Conservation (phyloP, 768 basidiomycete species). For the Rhodotorula graminis region DNA sequence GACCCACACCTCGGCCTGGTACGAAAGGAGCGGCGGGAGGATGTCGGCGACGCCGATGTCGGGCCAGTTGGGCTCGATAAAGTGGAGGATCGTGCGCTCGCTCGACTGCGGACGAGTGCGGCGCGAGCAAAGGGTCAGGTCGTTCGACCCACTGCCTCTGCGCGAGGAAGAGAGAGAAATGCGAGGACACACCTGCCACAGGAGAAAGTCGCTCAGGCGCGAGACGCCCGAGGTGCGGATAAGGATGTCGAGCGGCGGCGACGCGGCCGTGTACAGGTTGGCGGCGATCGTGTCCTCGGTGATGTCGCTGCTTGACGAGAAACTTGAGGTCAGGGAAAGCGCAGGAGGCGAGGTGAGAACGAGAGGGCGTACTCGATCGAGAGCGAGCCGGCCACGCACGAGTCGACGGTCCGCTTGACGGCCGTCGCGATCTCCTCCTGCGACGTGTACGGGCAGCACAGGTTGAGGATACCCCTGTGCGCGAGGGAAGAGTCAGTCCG, state of each 20-base stretch:
- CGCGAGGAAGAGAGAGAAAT: not conserved
- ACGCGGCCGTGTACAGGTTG: conserved; percentile 59
- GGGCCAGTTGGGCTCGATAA: conserved; percentile 81
- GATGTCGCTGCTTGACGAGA: conserved; percentile 50
- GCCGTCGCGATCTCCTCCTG: conserved; percentile 86
- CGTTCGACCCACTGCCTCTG: too few species aligned
- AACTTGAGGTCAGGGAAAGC: not conserved
- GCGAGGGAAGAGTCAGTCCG: too few species aligned
- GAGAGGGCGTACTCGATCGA: not conserved
- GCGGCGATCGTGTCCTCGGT: conserved; percentile 65
- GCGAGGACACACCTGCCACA: conserved; percentile 74
- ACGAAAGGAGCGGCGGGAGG: conserved; percentile 78
- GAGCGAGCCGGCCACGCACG: not conserved
- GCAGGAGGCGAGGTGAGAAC: not conserved
- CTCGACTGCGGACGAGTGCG: conserved; percentile 56
- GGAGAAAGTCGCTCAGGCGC: conserved; percentile 78
- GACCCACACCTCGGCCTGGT: conserved; percentile 54
- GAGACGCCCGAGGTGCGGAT: conserved; percentile 87
- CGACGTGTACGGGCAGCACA: conserved; percentile 88
- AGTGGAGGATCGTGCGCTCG: conserved; percentile 81
- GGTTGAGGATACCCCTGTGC: conserved; percentile 74
- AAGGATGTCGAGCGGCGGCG: conserved; percentile 71
- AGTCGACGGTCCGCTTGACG: conserved; percentile 50
- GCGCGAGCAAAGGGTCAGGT: not conserved
- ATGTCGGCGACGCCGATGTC: conserved; percentile 83